Conservation (phyloP, 768 basidiomycete genomes). For the Pilatotrama ljubarskyi region DNA sequence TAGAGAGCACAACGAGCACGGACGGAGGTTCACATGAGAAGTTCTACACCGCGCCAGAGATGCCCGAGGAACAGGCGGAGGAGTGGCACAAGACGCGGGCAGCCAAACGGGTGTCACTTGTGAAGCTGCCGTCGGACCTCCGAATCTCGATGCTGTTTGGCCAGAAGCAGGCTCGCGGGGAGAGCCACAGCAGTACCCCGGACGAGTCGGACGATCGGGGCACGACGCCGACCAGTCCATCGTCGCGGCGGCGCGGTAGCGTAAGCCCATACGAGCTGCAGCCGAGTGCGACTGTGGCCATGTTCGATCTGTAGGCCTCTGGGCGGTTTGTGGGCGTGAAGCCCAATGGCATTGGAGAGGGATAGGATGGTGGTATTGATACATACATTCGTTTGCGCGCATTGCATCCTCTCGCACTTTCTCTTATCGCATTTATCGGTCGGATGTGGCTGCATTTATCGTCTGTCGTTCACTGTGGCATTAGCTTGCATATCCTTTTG, state of each 20-base stretch:
- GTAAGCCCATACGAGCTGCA: slow-evolving; percentile 19
- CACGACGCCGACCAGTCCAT: slow-evolving; percentile 8
- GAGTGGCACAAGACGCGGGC: slow-evolving; percentile 86
- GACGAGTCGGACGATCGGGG: slow-evolving; percentile 7
- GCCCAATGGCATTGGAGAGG: not conserved
- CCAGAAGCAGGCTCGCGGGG: slow-evolving; percentile 26
- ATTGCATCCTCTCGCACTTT: not conserved
- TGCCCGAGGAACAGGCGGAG: slow-evolving; percentile 71
- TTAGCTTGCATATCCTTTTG: slow-evolving; percentile 1
- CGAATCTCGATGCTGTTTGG: slow-evolving; percentile 33
- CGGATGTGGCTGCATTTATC: slow-evolving; percentile 4
- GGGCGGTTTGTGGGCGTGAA: not conserved
- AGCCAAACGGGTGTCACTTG: slow-evolving; percentile 82
- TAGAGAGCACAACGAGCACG: slow-evolving; percentile 20
- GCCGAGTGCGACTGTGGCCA: slow-evolving; percentile 21
- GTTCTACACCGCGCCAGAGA: slow-evolving; percentile 48
- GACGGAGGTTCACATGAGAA: slow-evolving; percentile 41
- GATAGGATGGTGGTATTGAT: not conserved
- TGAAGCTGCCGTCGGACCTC: slow-evolving; percentile 64
- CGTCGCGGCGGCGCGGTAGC: slow-evolving; percentile 12
- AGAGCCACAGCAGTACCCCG: slow-evolving; percentile 13
- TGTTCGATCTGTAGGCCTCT: slow-evolving; percentile 22
- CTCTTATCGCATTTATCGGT: not conserved
- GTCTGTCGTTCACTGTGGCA: slow-evolving; percentile 14
- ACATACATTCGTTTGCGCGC: not conserved